Evolutionary conservation across 2,329 filamentous ascomycete species (phyloP).

Genomic region (Seiridium unicorne): DNA sequence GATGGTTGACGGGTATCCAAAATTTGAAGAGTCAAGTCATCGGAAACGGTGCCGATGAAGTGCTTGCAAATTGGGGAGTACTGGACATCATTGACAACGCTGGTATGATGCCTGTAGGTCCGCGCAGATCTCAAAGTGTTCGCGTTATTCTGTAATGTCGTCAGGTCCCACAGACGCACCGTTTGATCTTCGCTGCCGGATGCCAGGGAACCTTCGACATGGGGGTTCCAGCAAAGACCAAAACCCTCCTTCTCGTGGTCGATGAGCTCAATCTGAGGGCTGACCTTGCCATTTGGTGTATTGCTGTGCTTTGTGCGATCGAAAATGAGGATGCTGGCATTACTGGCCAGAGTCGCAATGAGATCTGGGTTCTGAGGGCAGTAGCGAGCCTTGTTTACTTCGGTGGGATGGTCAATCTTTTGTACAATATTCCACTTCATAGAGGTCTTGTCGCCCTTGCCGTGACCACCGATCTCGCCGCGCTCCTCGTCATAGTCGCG

Average conservation of each 20-base stretch:
- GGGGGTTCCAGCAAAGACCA: slow-evolving; percentile 88
- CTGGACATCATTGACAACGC: slow-evolving; percentile 96
- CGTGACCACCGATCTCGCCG: slow-evolving; percentile 92
- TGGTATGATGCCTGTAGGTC: slow-evolving; percentile 82
- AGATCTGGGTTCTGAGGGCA: slow-evolving; percentile 97
- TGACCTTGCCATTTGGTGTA: slow-evolving; percentile 70
- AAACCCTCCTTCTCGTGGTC: slow-evolving; percentile 91
- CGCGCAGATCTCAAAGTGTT: slow-evolving; percentile 69
- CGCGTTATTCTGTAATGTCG: slow-evolving; percentile 67
- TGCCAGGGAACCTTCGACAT: slow-evolving; percentile 75
- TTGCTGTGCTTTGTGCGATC: slow-evolving; percentile 92
- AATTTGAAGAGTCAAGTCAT: slow-evolving; percentile 90
- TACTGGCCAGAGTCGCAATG: slow-evolving; percentile 87
- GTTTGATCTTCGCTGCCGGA: slow-evolving; percentile 92
- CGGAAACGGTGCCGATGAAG: slow-evolving; percentile 89
- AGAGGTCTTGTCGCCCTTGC: slow-evolving; percentile 68
- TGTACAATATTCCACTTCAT: slow-evolving; percentile 92
- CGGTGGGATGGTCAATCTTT: slow-evolving; percentile 92
- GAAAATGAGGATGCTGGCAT: slow-evolving; percentile 87
- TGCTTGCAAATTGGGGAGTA: slow-evolving; percentile 84
- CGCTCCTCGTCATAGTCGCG: slow-evolving; percentile 88
- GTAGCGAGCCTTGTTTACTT: slow-evolving; percentile 98
- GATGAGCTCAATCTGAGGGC: slow-evolving; percentile 78
- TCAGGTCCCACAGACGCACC: slow-evolving; percentile 89
- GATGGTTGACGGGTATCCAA: slow-evolving; percentile 76